These are phyloP conservation scores for Candida insectalens DNA, from an alignment of 805 yeast species.

Conservation along the genomic window DNA sequence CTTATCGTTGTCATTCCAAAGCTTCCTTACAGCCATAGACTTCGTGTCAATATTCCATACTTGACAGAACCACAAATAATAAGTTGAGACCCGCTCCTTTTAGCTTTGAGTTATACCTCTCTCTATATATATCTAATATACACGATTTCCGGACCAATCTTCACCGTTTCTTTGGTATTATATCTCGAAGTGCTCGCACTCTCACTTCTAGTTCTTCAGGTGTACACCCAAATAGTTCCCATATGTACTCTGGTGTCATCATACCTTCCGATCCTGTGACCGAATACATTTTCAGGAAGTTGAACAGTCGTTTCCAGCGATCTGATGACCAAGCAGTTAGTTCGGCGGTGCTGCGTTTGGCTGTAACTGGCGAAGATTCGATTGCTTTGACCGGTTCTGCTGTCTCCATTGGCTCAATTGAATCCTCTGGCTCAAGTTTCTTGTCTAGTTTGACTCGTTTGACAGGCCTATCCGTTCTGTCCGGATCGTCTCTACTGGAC, in stretches of 20 bases:
- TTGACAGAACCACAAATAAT: conserved; percentile 29
- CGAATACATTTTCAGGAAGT: conserved; percentile 13
- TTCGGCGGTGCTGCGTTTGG: too few species aligned
- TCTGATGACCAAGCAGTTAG: conserved; percentile 15
- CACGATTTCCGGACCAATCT: background rate
- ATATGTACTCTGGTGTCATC: conserved; percentile 2
- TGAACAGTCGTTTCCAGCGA: conserved; percentile 16
- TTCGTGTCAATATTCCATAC: conserved; percentile 54
- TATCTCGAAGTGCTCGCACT: conserved; percentile 10
- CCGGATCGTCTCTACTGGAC: too few species aligned
- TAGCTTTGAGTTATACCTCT: background rate
- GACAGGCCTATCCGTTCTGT: too few species aligned
- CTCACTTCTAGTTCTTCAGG: conserved; percentile 15
- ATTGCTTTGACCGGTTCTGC: too few species aligned
- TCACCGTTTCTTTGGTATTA: conserved; percentile 12
- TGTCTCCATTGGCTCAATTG: too few species aligned
- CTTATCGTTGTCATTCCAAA: conserved; percentile 86
- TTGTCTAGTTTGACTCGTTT: too few species aligned
- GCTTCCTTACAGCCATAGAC: conserved; percentile 71
- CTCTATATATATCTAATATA: background rate
- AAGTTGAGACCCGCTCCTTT: conserved; percentile 6
- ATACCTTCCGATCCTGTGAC: conserved; percentile 8
- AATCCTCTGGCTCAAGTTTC: too few species aligned
- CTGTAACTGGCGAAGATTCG: too few species aligned
- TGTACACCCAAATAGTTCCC: conserved; percentile 14